Base-by-base conservation (phyloP, 2,329 filamentous ascomycete species). In the Neopestalotiopsis sp. region DNA sequence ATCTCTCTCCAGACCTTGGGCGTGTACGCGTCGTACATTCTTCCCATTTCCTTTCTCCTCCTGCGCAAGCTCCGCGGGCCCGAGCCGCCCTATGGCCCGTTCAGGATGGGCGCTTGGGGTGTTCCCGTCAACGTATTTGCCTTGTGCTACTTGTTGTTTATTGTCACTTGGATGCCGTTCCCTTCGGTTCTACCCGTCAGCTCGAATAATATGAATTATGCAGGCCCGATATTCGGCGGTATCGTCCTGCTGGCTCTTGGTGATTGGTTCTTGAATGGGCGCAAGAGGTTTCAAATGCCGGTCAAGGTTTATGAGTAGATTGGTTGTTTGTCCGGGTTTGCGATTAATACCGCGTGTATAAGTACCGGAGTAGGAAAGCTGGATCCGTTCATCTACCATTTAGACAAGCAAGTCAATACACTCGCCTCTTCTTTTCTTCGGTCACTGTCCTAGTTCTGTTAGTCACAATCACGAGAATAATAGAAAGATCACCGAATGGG, bases 131-230 rank as follows among this genome's bases (percentile, higher is more conserved):
- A 64, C 20, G 5, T 49, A 1, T 53, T 64, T 32, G 61, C 61
- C 14, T 13, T 64, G 4, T 53, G 5, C 24, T 64, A 64, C 28
- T 14, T 64, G 2, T 10, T 32, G 13, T 64, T 64, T 2, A 30
- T 64, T 4, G 40, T 64, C 13, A 53, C 61, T 5, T 64, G 61
- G 61, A 64, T 64, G n/a, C 61, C 61, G 20, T 53, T 64, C 42
- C 61, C 61, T 6, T 45, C 61, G 20, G 61, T 49, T 2, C 1
- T 64, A 20, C 61, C 61, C 1, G 40, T 64, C 61, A 34, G 42
- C 24, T 28, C 20, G 38, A 24, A 64, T 2, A 45, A 45, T 38
- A 64, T 66, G 64, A 56, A 66, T 20, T 66, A 66, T 14, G 53
- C 28, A 2, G 64, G 64, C 4, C 64, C 64, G 24, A 38, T 66